Conservation (phyloP, 805 yeast species). For the Phaffomyces antillensis region DNA sequence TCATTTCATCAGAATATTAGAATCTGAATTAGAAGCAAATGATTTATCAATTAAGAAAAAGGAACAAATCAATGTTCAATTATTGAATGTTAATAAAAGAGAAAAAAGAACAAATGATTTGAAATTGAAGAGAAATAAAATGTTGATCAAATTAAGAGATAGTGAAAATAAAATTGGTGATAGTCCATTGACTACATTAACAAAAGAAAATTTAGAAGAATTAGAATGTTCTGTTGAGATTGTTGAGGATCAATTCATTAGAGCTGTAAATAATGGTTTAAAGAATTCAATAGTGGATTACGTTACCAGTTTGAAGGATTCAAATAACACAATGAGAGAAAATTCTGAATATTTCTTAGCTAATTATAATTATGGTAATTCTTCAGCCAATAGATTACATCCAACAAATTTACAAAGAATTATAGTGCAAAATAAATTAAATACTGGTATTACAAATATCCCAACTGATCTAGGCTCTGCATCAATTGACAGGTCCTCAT, state of each 20-base stretch:
- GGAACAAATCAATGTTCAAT: conserved; percentile 35
- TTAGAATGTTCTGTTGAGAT: conserved; percentile 43
- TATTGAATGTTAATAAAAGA: conserved; percentile 41
- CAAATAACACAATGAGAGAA: conserved; percentile 14
- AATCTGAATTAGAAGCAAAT: conserved; percentile 29
- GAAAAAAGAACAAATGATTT: conserved; percentile 41
- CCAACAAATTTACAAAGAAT: conserved; percentile 20
- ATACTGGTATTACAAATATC: neutral
- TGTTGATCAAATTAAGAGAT: conserved; percentile 32
- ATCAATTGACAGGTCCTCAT: neutral
- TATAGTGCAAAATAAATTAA: conserved; percentile 19
- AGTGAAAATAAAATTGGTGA: conserved; percentile 41
- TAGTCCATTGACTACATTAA: conserved; percentile 34
- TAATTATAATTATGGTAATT: conserved; percentile 6
- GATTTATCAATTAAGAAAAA: conserved; percentile 35
- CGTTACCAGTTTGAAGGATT: conserved; percentile 17
- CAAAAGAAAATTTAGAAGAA: conserved; percentile 47
- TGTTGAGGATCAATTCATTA: conserved; percentile 42
- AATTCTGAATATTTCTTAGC: conserved; percentile 17
- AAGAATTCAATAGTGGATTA: conserved; percentile 41
- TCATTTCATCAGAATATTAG: conserved; percentile 33
- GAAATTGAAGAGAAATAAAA: conserved; percentile 29
- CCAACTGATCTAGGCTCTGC: neutral
- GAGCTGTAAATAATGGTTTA: conserved; percentile 39
- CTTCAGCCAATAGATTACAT: conserved; percentile 2